phyloP scores from a whole-genome alignment of 2,329 filamentous ascomycete genomes.

The Colletotrichum abscissum region DNA sequence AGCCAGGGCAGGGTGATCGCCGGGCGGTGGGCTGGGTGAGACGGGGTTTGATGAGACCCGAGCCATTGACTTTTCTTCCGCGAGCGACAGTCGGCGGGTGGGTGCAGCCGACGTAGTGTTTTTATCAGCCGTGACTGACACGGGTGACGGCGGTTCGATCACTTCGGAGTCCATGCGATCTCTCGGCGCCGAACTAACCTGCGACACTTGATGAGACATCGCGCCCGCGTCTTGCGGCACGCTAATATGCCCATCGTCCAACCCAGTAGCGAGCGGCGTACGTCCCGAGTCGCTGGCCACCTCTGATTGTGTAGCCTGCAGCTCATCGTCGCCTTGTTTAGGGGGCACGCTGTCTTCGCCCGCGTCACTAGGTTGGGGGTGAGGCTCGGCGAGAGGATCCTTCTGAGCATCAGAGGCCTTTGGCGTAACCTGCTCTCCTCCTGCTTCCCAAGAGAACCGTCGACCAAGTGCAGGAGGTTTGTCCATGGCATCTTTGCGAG shows the following conservation, averaged over 20 bases:
- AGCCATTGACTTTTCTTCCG: constrained; percentile 57
- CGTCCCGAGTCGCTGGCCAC: neutral
- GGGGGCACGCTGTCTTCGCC: neutral
- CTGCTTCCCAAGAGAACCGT: constrained; percentile 58
- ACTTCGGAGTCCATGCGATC: constrained; percentile 40
- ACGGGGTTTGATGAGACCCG: constrained; percentile 47
- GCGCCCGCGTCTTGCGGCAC: constrained; percentile 8
- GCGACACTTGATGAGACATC: constrained; percentile 50
- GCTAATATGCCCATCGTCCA: constrained; percentile 13
- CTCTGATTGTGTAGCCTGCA: neutral
- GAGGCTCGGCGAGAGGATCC: neutral
- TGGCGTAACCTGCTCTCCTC: constrained; percentile 37
- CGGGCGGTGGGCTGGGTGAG: constrained; percentile 49
- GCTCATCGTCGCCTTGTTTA: neutral
- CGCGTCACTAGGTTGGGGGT: neutral
- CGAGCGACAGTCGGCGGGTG: constrained; percentile 50
- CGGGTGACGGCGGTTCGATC: constrained; percentile 56
- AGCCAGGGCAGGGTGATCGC: constrained; percentile 51
- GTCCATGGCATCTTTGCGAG: constrained; percentile 31
- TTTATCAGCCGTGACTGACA: constrained; percentile 51
- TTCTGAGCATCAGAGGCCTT: constrained; percentile 1
- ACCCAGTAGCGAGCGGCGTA: neutral
- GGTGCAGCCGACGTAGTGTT: constrained; percentile 39
- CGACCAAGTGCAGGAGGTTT: constrained; percentile 23
- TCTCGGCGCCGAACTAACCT: constrained; percentile 47